Evolutionary conservation across 106 monocot genomes (phyloP).

Genomic region (Narthecium ossifragum): DNA sequence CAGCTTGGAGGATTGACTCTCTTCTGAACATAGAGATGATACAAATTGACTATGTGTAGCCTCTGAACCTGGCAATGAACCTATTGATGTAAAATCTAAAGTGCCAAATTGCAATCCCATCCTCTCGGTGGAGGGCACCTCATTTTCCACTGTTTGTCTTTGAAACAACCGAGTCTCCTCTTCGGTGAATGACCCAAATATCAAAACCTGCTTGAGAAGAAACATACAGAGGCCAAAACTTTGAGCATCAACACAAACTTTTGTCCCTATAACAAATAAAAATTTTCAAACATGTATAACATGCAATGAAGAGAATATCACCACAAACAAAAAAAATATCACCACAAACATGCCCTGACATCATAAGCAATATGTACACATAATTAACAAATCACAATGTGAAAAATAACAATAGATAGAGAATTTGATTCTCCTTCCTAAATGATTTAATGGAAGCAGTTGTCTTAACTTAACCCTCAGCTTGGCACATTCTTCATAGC

Average conservation of each 20-base stretch:
- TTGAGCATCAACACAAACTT: neutral
- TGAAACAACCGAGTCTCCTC: constrained; percentile 59
- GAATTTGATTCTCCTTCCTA: too few relatives aligned
- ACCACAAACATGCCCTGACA: neutral
- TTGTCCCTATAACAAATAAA: too few relatives aligned
- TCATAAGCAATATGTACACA: neutral
- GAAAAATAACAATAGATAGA: too few relatives aligned
- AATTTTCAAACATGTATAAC: neutral
- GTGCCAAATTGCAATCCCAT: constrained; percentile 67
- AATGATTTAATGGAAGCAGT: too few relatives aligned
- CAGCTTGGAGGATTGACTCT: neutral
- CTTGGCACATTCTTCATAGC: too few relatives aligned
- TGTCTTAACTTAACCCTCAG: too few relatives aligned
- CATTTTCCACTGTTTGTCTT: constrained; percentile 19
- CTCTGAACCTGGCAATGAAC: constrained; percentile 18
- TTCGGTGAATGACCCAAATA: constrained; percentile 87
- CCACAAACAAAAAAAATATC: neutral
- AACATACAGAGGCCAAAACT: neutral
- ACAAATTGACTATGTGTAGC: constrained; percentile 6
- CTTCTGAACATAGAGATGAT: constrained; percentile 8
- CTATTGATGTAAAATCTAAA: constrained; percentile 39
- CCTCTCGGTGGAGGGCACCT: constrained; percentile 12
- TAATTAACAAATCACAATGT: too few relatives aligned
- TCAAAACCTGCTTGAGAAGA: constrained; percentile 40
- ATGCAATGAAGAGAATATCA: neutral